Percentiles rank a stretch among this genome's conserved stretches.
phyloP scores from a whole-genome alignment of 208 protist species.

The Lotmaria passim region DNA sequence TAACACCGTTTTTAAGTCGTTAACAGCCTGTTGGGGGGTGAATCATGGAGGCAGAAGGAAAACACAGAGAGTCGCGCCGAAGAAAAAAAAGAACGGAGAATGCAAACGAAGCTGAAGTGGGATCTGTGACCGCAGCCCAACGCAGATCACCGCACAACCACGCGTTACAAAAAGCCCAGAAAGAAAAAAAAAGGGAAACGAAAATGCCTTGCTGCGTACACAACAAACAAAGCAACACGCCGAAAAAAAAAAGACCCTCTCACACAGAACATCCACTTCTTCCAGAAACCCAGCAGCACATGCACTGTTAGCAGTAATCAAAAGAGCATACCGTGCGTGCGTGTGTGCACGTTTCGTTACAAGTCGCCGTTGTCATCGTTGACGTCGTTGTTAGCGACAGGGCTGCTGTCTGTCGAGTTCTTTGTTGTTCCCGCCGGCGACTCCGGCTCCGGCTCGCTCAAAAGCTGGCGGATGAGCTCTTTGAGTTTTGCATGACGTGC shows the following conservation, averaged over 20 bases:
- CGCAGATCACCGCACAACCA: not conserved
- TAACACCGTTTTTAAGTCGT: too few species aligned
- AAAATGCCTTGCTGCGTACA: not conserved
- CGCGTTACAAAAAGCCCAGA: not conserved
- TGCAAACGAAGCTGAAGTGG: not conserved
- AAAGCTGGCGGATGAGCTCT: slow-evolving; percentile 36
- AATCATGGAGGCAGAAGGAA: too few species aligned
- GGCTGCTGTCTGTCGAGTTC: not conserved
- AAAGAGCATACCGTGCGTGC: not conserved
- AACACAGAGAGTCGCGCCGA: not conserved
- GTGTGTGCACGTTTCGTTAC: slow-evolving; percentile 35
- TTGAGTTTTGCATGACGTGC: slow-evolving; percentile 50
- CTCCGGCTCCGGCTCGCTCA: slow-evolving; percentile 14
- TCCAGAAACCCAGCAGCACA: too few species aligned
- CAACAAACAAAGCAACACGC: not conserved
- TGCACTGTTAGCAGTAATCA: too few species aligned
- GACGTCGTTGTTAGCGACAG: not conserved
- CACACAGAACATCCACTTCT: too few species aligned
- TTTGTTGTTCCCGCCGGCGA: not conserved
- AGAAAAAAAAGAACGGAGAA: slow-evolving; percentile 15
- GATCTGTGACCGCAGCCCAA: slow-evolving; percentile 6
- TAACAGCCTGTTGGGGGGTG: too few species aligned
- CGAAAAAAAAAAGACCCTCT: not conserved
- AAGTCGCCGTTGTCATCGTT: slow-evolving; percentile 37
- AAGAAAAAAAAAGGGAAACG: not conserved